Base-by-base conservation (phyloP, 805 yeast genomes). In the Sporopachydermia quercuum region DNA sequence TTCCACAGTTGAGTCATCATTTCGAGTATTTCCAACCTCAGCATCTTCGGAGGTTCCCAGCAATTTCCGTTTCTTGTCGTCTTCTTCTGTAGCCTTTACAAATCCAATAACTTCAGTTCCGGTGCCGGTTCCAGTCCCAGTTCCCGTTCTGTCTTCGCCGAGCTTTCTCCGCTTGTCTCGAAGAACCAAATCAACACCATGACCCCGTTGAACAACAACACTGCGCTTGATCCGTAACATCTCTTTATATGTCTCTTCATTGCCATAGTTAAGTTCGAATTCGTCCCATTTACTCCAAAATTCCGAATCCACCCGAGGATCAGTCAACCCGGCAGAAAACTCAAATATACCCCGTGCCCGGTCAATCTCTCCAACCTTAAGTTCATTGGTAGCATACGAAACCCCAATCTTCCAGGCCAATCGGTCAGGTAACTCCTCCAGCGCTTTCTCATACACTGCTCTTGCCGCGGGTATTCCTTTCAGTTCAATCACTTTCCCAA, bases 261-360 rank as follows among this genome's bases (percentile, higher is more conserved):
- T 60, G 3, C 97, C 97, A 53, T 71, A 47, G 11, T 69, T 63
- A 23, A 81, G 53, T 52, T 87, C 97, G 54, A 86, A 84, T 6
- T 61, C 52, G 40, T 76, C 76, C 94, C 94, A 87, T 18, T 57
- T 55, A 1, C 58, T 58, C 94, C 94, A 85, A 19, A 75, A 51
- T 1, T 40, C 43, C 2, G 40, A 30, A 4, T 42, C 54, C 18
- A 53, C 47, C 16, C 52, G 41, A 6, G 63, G 66, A 38, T 61
- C 56, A 16, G 57, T 49, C 42, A 58, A 52, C 40, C 68, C 66
- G 2, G 71, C 63, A 5, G 76, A 76, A 51, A 70, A 78, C 41
- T 62, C 66, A 45, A 70, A 68, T 4, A 89, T 54, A 6, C 70
- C 74, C 39, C 95, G 66, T 0, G 75, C 85, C 38, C 95, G 60